Evolutionary conservation across 2,329 filamentous ascomycete species (phyloP).

Genomic region (Pyricularia pennisetigena): DNA sequence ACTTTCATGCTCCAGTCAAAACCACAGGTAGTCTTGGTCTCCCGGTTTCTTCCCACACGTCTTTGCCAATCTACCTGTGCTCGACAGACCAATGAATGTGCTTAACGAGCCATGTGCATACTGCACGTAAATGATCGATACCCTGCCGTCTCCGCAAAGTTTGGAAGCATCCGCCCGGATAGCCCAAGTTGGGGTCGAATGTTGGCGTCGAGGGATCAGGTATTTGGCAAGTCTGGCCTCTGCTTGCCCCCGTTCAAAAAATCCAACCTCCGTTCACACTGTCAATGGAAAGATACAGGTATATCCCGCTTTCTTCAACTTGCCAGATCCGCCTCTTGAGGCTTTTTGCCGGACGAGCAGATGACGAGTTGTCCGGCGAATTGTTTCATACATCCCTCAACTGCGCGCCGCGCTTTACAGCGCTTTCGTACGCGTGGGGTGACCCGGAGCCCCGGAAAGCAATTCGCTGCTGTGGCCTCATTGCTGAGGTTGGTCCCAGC

Average conservation of each 20-base stretch:
- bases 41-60: too few relatives aligned
- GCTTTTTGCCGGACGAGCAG: not conserved
- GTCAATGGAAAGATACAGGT: not conserved
- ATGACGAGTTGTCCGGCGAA: not conserved
- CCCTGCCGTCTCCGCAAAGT: too few relatives aligned
- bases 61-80: too few relatives aligned
- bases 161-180: too few relatives aligned
- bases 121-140: too few relatives aligned
- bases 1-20: too few relatives aligned
- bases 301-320: not conserved
- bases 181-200: too few relatives aligned
- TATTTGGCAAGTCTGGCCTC: not conserved
- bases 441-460: not conserved
- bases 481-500: not conserved
- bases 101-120: too few relatives aligned
- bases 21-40: too few relatives aligned
- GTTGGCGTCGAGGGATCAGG: too few relatives aligned
- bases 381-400: not conserved
- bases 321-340: not conserved
- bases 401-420: not conserved
- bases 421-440: not conserved
- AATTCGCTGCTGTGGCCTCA: not conserved
- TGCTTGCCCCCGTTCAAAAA: not conserved
- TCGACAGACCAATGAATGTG: too few relatives aligned
- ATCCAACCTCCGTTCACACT: not conserved